phyloP scores from a whole-genome alignment of 2,329 filamentous ascomycete genomes.

The Fusarium domesticum region DNA sequence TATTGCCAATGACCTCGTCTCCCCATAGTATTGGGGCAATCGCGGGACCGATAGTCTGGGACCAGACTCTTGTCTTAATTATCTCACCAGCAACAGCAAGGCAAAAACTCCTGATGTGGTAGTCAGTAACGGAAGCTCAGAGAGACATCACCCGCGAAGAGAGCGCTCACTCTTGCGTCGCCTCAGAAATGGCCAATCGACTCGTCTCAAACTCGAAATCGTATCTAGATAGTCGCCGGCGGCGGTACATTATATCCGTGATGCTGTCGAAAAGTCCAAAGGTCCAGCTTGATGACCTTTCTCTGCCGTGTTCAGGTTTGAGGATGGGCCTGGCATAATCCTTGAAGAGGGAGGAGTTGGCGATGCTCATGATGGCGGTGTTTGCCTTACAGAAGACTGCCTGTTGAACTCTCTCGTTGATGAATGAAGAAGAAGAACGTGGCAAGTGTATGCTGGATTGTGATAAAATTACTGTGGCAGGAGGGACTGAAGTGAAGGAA shows the following conservation, averaged over 20 bases:
- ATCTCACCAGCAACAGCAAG: constrained; percentile 27
- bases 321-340: constrained; percentile 23
- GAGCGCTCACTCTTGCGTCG: constrained; percentile 30
- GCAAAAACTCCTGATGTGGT: constrained; percentile 27
- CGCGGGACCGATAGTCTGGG: background rate
- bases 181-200: constrained; percentile 30
- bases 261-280: constrained; percentile 3
- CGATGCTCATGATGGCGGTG: constrained; percentile 21
- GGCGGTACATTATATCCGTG: constrained; percentile 31
- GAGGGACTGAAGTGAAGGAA: no score
- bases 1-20: background rate
- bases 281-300: constrained; percentile 5
- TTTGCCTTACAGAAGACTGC: background rate
- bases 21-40: background rate
- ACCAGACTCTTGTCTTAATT: background rate
- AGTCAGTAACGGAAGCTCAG: background rate
- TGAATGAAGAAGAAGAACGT: background rate
- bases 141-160: background rate
- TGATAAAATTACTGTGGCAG: no score
- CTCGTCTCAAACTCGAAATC: constrained; percentile 29
- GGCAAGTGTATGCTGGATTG: no score
- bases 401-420: background rate
- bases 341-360: constrained; percentile 28
- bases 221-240: constrained; percentile 31
- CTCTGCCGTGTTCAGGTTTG: background rate